Conservation (phyloP, 1,284 basidiomycete genomes). For the Tilletia caries region DNA sequence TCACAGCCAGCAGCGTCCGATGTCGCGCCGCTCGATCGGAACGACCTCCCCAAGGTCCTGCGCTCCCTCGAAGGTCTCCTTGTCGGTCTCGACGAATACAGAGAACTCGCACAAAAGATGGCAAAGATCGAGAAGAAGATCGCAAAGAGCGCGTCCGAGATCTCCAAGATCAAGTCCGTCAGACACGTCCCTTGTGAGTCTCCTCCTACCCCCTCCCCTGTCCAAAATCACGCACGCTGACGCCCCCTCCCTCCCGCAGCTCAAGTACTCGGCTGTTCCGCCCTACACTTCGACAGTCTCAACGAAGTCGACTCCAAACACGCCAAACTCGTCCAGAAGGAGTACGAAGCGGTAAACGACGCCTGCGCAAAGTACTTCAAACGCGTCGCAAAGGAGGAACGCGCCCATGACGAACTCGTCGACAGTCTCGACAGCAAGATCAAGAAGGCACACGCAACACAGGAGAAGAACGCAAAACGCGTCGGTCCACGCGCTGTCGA, state of each 20-base stretch:
- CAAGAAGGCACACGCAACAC: slow-evolving; percentile 47
- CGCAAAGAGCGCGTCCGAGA: slow-evolving; percentile 36
- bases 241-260: slow-evolving; percentile 22
- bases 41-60: slow-evolving; percentile 48
- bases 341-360: slow-evolving; percentile 52
- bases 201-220: background rate
- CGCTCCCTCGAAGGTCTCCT: slow-evolving; percentile 45
- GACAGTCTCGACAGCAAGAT: slow-evolving; percentile 45
- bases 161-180: slow-evolving; percentile 40
- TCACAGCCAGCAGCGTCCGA: background rate
- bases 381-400: slow-evolving; percentile 51
- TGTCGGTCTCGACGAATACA: slow-evolving; percentile 49
- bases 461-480: slow-evolving; percentile 48
- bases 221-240: too few species aligned
- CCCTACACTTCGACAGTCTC: slow-evolving; percentile 41
- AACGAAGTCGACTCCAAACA: slow-evolving; percentile 41
- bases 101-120: slow-evolving; percentile 37
- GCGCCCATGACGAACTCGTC: slow-evolving; percentile 44
- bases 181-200: slow-evolving; percentile 32
- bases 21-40: slow-evolving; percentile 31
- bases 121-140: slow-evolving; percentile 50
- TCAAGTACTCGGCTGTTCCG: slow-evolving; percentile 33
- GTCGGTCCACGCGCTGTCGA: slow-evolving; percentile 33
- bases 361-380: slow-evolving; percentile 49
- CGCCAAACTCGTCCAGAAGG: slow-evolving; percentile 43